Percentiles rank a stretch among this genome's conserved stretches.
Evolutionary conservation across 768 basidiomycete species (phyloP).

Genomic region (Mycena leptocephala): DNA sequence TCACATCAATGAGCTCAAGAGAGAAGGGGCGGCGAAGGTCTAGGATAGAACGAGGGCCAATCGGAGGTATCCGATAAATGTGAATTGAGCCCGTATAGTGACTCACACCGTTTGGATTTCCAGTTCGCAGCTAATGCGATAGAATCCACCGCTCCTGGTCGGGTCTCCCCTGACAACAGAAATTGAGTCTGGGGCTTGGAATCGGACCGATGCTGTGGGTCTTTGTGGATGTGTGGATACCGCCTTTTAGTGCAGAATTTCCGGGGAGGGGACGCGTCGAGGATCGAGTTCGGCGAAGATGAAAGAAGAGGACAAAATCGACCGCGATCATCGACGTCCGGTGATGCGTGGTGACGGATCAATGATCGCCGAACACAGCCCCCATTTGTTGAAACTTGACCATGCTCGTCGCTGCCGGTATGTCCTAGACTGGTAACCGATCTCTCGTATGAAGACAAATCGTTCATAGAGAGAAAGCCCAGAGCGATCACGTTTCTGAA

Average conservation of each 20-base stretch:
- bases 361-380: background rate
- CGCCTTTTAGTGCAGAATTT: background rate
- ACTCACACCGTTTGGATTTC: too few species aligned
- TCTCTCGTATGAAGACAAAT: too few species aligned
- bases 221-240: background rate
- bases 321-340: background rate
- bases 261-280: slow-evolving; percentile 1
- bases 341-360: background rate
- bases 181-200: slow-evolving; percentile 3
- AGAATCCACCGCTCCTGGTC: background rate
- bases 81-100: too few species aligned
- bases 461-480: too few species aligned
- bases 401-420: background rate
- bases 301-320: background rate
- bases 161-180: too few species aligned
- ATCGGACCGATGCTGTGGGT: background rate
- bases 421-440: too few species aligned
- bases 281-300: background rate
- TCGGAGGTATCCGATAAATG: too few species aligned
- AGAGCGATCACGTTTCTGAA: too few species aligned
- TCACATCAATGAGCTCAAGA: background rate
- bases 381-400: background rate
- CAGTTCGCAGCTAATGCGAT: slow-evolving; percentile 4
- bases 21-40: background rate
- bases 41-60: background rate